Evolutionary conservation across 345 rosid genomes (phyloP), one percentile per base, ranked within the genome.

Genomic region (Lepidium sativum): DNA sequence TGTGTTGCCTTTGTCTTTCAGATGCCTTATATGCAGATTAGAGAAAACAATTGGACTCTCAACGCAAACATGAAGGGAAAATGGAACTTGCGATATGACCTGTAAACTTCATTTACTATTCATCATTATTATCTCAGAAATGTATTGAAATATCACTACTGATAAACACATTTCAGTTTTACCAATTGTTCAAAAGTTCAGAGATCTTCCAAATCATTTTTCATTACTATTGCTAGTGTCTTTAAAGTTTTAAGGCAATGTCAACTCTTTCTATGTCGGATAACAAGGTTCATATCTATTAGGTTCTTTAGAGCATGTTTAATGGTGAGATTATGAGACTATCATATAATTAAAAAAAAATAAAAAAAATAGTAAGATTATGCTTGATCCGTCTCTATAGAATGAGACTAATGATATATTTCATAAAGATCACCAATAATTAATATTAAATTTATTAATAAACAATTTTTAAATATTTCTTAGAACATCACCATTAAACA

Each of bases 41-140:
- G 86, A 75, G 98, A 92, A 73, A 89, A 89, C 67, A 92, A 89
- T 61, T 92, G 96, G 97, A 86, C 96, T 18, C 63, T 92, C 47
- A 86, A 83, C 66, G 96, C 84, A 1, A 89, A 92, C 77, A 56
- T 73, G 74, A 86, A 87, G 56, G 97, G 96, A 39, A 80, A 65
- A 80, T 92, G 98, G 97, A 87, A 82, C 55, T 78, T 89, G 70
- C 79, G 86, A 73, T 84, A 47, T 47, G 96, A 88, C 76, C 75
- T 87, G 77, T 87, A 81, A 81, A 75, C 67, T 39, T 65, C 73
- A 39, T n/a, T 67, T 34, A 33, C 1, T 49, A 32, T 37, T 17
- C 18, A 25, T 65, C 62, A 51, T 50, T 58, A 55, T 64, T 56
- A n/a, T 66, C 9, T 53, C 63, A 57, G 56, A 51, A 59, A 37